Base-by-base conservation (phyloP, 2,329 filamentous ascomycete genomes). In the Colletotrichum sp. region DNA sequence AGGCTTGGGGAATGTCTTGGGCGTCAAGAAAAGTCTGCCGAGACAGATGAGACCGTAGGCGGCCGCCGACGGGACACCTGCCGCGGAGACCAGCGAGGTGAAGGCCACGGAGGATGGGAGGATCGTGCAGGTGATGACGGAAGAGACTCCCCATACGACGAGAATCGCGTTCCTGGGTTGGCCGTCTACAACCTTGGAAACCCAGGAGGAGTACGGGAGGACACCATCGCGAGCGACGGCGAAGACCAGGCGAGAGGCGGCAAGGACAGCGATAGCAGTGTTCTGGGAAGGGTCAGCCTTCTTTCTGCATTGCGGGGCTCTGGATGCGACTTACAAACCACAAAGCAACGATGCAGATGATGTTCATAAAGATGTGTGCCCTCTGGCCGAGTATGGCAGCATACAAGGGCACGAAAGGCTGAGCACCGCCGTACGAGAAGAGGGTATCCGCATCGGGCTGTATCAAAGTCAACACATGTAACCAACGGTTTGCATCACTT, bases 221-320 rank as follows among this genome's bases (percentile, higher is more conserved):
- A 92, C 89, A 43, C 90, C 89, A 77, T 92, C 90, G 59, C 90
- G 86, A 33, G 90, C 90, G 6, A 92, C 90, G 55, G 90, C 90
- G 79, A 91, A 92, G 76, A 92, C 89, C 3, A 91, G 84, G n/a
- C 90, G 87, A 6, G 90, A 91, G 16, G 88, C 88, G 9, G 90
- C 90, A 15, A 90, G 85, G 58, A 91, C 87, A 24, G 89, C 88
- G 70, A 91, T 89, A 1, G 89, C 89, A 2, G 89, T 91, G 79
- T 91, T 91, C 87, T 85, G 11, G 1, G 5, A 2, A 9, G 9
- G 8, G 8, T 29, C 9, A 18, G 18, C 27, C 15, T 16, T 15
- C 16, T 4, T 54, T 24, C 33, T 29, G 11, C 6, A 7, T n/a
- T 16, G 8, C 16, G 9, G 2, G 7, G 2, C 3, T 6, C 6